Conservation (phyloP, 768 basidiomycete species). For the Boletus edulis region DNA sequence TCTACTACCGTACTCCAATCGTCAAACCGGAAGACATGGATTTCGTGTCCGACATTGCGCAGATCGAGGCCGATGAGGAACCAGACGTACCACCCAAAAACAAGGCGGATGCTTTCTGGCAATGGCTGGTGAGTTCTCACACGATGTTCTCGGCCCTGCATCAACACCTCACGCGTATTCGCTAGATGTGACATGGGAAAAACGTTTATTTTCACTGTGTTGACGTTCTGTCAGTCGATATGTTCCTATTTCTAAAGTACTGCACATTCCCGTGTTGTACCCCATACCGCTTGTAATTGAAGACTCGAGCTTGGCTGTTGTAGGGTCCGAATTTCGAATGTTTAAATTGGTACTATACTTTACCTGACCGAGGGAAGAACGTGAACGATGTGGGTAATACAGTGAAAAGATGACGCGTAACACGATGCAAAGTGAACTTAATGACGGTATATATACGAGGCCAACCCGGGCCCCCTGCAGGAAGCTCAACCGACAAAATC, state of each 20-base stretch:
- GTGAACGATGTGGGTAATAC: slow-evolving; percentile 27
- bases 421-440: slow-evolving; percentile 31
- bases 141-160: neutral
- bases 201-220: neutral
- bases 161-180: neutral
- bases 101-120: slow-evolving; percentile 69
- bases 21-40: slow-evolving; percentile 70
- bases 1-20: slow-evolving; percentile 34
- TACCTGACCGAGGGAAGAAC: slow-evolving; percentile 23
- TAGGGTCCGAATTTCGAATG: slow-evolving; percentile 4
- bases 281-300: slow-evolving; percentile 1
- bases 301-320: neutral
- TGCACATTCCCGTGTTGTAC: slow-evolving; percentile 3
- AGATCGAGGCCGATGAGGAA: slow-evolving; percentile 67
- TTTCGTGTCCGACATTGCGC: slow-evolving; percentile 66
- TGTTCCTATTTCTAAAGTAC: neutral
- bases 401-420: slow-evolving; percentile 31
- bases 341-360: slow-evolving; percentile 25
- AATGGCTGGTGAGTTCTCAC: slow-evolving; percentile 62
- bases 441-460: slow-evolving; percentile 36
- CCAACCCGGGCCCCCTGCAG: slow-evolving; percentile 20
- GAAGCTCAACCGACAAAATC: slow-evolving; percentile 9
- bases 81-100: slow-evolving; percentile 75
- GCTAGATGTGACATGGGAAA: slow-evolving; percentile 20
- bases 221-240: neutral